Evolutionary conservation across 345 rosid genomes (phyloP), one percentile per base, ranked within the genome.

Genomic region (Pistacia atlantica): DNA sequence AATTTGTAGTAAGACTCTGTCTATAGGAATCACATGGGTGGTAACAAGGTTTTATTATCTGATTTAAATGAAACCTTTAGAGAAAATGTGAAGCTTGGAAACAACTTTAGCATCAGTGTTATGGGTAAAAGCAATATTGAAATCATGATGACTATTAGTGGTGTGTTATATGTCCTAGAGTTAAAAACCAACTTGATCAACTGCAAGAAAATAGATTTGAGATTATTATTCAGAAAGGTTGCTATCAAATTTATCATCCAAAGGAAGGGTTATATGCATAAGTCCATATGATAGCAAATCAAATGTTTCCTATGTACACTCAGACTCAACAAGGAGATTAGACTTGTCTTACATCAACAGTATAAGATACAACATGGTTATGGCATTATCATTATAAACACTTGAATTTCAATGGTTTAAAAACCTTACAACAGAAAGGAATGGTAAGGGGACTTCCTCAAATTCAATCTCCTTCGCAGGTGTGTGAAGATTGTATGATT

Each of bases 111-210:
- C 37, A 11, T 49, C 2, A 1, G 0, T 6, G 57, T 68, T 0
- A 46, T 68, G 10, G 72, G 58, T 4, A 49, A 68, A 9, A 18
- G 58, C 1, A 68, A 31, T 12, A 17, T 64, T 0, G 8, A 33
- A 35, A 13, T 64, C 4, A 2, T 1, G 20, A 0, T 18, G n/a
- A 33, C 11, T 11, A 68, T 33, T 6, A 31, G 1, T 25, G 31
- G 13, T 22, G 77, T 45, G 1, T 49, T 74, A 31, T 74, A 74
- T 76, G 66, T 76, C 3, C 74, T 46, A 2, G 31, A 3, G 20
- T 56, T 56, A 18, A 56, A 56, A 2, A 56, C 3, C n/a, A 56
- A 56, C 20, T 20, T 56, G 8, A 18, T 67, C 1, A 67, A 33
- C 35, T 68, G 13, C 60, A 57, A 12, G 79, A 76, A 22, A 22